Evolutionary conservation across 106 monocot species (phyloP).

Genomic region (Ottelia alismoides): DNA sequence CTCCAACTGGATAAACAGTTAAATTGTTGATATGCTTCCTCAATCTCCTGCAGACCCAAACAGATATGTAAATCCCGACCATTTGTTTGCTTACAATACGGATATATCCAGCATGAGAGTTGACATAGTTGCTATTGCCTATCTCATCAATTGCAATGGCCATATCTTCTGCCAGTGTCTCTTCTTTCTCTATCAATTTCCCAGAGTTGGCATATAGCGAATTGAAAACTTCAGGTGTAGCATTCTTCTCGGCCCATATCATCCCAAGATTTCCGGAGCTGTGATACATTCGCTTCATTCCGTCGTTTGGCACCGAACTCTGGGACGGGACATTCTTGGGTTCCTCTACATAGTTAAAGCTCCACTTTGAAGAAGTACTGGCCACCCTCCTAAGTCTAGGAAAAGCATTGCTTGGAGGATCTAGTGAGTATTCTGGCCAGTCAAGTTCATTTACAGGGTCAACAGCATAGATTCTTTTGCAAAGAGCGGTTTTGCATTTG

Average conservation of each 20-base stretch:
- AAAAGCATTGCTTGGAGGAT: slow-evolving; percentile 10
- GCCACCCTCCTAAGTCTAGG: slow-evolving; percentile 30
- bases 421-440: slow-evolving; percentile 66
- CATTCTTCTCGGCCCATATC: slow-evolving; percentile 32
- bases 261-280: slow-evolving; percentile 57
- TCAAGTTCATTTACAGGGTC: slow-evolving; percentile 19
- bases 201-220: background rate
- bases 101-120: slow-evolving; percentile 21
- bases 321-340: slow-evolving; percentile 2
- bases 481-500: background rate
- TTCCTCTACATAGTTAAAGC: slow-evolving; percentile 17
- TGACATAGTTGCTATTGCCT: slow-evolving; percentile 3
- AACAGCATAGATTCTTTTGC: background rate
- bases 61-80: slow-evolving; percentile 71
- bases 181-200: slow-evolving; percentile 14
- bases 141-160: slow-evolving; percentile 4
- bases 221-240: background rate
- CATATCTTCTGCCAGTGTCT: slow-evolving; percentile 3
- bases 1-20: slow-evolving; percentile 54
- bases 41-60: slow-evolving; percentile 51
- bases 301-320: slow-evolving; percentile 4
- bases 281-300: slow-evolving; percentile 34
- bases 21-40: slow-evolving; percentile 51
- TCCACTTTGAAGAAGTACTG: slow-evolving; percentile 15
- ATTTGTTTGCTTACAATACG: slow-evolving; percentile 72